A percentile compares a stretch with the other conserved stretches of the same genome.
Evolutionary conservation across 2,329 filamentous ascomycete species (phyloP).

Genomic region (Curvularia spicifera): DNA sequence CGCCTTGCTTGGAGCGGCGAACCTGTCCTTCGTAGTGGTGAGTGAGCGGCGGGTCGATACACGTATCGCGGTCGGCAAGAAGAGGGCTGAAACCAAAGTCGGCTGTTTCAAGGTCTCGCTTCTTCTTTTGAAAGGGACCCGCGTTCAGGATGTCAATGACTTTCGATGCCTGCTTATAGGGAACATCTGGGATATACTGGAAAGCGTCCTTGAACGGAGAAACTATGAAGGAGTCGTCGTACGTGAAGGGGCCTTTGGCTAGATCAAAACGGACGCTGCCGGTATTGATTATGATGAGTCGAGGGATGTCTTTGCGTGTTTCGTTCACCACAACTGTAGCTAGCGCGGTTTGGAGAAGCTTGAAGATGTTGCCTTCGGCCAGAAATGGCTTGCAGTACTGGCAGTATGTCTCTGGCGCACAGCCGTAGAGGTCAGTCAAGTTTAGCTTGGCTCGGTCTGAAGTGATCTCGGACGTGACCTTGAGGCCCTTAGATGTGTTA

Average conservation of each 20-base stretch:
- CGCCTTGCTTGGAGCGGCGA: conserved; percentile 42
- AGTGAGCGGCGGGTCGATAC: conserved; percentile 55
- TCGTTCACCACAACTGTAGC: conserved; percentile 61
- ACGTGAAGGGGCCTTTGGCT: conserved; percentile 67
- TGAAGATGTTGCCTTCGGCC: conserved; percentile 62
- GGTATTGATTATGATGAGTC: conserved; percentile 67
- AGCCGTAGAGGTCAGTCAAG: conserved; percentile 64
- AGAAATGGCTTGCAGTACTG: conserved; percentile 62
- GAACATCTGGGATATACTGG: conserved; percentile 61
- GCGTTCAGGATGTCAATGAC: conserved; percentile 55
- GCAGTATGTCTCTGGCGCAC: conserved; percentile 66
- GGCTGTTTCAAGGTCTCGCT: conserved; percentile 38
- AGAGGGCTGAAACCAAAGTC: conserved; percentile 49
- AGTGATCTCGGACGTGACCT: conserved; percentile 60
- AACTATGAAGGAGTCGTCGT: conserved; percentile 61
- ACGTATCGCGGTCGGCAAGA: conserved; percentile 54
- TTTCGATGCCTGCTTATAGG: conserved; percentile 55
- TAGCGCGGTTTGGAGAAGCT: conserved; percentile 59
- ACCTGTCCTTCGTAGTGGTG: conserved; percentile 33
- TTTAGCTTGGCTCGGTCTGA: conserved; percentile 60
- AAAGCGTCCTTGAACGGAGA: conserved; percentile 63
- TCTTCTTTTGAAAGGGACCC: conserved; percentile 46
- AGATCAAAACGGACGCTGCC: conserved; percentile 68
- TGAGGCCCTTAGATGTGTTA: conserved; percentile 57
- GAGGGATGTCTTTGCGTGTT: conserved; percentile 57